Conservation (phyloP, 768 basidiomycete species). For the Dictyophora rubrovolvata region DNA sequence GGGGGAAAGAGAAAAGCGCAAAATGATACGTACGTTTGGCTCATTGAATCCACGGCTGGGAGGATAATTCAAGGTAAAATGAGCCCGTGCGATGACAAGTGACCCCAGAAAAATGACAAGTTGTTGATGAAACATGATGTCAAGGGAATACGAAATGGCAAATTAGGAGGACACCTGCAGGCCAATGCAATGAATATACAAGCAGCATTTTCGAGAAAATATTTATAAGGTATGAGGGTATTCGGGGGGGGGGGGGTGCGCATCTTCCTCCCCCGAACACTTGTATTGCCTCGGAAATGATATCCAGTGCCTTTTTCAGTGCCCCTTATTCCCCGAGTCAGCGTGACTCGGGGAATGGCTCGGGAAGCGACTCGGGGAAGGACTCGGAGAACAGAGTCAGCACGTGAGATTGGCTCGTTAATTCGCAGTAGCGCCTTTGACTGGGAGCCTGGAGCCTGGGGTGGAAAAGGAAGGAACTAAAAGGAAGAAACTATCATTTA, state of each 20-base stretch:
- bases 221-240: not conserved
- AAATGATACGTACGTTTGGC: slow-evolving; percentile 23
- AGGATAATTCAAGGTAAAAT: slow-evolving; percentile 77
- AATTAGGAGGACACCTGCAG: not conserved
- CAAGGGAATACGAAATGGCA: not conserved
- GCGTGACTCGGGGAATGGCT: not conserved
- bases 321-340: not conserved
- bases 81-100: slow-evolving; percentile 43
- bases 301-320: not conserved
- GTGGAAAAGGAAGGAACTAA: too few species aligned
- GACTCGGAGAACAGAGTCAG: not conserved
- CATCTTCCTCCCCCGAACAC: not conserved
- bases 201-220: not conserved
- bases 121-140: not conserved
- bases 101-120: slow-evolving; percentile 28
- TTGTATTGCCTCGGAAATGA: not conserved
- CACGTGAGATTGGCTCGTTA: too few species aligned
- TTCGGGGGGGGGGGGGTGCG: not conserved
- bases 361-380: not conserved
- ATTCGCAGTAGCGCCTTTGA: too few species aligned
- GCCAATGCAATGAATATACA: not conserved
- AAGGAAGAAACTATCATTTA: too few species aligned
- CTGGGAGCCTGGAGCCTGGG: too few species aligned
- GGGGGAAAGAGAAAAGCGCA: not conserved
- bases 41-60: slow-evolving; percentile 65